Evolutionary conservation across 1,284 basidiomycete species (phyloP).

Genomic region (Cutaneotrichosporon arboriforme): DNA sequence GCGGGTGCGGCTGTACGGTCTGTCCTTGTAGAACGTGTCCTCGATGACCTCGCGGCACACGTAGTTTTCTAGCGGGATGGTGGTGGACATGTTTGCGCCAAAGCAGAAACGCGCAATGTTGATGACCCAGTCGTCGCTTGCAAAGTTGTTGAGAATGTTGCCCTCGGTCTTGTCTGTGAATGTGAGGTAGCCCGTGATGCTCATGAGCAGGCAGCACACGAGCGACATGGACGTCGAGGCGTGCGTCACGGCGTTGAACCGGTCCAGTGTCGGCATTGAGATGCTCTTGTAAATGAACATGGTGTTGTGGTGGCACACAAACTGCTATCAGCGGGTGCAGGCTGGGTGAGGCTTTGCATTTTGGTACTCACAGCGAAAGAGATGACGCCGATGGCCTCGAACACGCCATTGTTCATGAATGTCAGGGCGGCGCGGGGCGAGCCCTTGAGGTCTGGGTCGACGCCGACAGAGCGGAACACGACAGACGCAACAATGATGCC

Average conservation of each 20-base stretch:
- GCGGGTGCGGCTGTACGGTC: conserved; percentile 69
- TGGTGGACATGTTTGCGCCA: conserved; percentile 97
- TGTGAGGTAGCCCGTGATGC: conserved; percentile 82
- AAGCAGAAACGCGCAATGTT: conserved; percentile 94
- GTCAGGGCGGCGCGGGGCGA: conserved; percentile 58
- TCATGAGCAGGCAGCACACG: conserved; percentile 73
- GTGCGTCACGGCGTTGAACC: conserved; percentile 90
- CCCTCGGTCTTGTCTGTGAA: conserved; percentile 93
- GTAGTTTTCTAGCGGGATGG: conserved; percentile 49
- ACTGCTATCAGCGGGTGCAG: conserved; percentile 31
- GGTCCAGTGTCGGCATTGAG: conserved; percentile 75
- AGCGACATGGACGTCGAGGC: conserved; percentile 78
- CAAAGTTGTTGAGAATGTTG: conserved; percentile 90
- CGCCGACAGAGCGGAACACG: conserved; percentile 75
- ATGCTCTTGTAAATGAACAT: conserved; percentile 91
- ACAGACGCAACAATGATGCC: conserved; percentile 86
- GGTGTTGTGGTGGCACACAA: conserved; percentile 87
- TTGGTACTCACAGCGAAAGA: conserved; percentile 65
- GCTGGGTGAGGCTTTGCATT: too few relatives aligned
- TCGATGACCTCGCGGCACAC: conserved; percentile 66
- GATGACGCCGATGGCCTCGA: conserved; percentile 91
- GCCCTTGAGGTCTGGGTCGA: conserved; percentile 72
- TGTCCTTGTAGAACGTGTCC: conserved; percentile 84
- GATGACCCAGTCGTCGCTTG: conserved; percentile 69
- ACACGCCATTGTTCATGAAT: conserved; percentile 67